Evolutionary conservation across 202 grass and related monocot species (phyloP).

Genomic region (Panicum virgatum): DNA sequence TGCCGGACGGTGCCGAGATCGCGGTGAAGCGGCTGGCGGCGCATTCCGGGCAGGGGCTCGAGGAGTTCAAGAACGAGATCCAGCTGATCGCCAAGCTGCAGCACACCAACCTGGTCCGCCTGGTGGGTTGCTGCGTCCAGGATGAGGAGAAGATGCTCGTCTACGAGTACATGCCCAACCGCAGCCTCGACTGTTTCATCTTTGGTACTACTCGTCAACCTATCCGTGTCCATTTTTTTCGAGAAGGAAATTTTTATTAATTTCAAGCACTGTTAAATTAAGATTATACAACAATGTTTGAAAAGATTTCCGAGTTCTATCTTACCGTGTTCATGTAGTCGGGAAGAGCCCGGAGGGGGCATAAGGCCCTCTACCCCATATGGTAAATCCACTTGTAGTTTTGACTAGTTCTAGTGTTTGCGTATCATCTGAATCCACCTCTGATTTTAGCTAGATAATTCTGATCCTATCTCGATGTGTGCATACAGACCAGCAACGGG

Average conservation of each 20-base stretch:
- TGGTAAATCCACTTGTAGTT: too few relatives aligned
- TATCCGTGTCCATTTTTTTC: too few relatives aligned
- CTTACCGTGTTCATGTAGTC: too few relatives aligned
- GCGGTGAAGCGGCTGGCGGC: conserved; percentile 75
- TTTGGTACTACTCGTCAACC: conserved; percentile 11
- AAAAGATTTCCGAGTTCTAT: too few relatives aligned
- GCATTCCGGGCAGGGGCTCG: conserved; percentile 58
- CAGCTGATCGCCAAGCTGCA: conserved; percentile 75
- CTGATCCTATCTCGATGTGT: not conserved
- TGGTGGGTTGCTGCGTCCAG: conserved; percentile 63
- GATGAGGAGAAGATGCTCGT: conserved; percentile 77
- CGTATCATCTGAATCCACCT: too few relatives aligned
- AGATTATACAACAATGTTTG: too few relatives aligned
- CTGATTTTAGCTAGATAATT: not conserved
- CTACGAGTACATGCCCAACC: conserved; percentile 73
- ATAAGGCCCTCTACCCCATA: too few relatives aligned
- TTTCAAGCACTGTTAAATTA: too few relatives aligned
- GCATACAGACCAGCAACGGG: conserved; percentile 13
- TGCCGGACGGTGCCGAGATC: conserved; percentile 48
- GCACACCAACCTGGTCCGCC: conserved; percentile 76
- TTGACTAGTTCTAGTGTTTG: too few relatives aligned
- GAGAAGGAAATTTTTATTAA: too few relatives aligned
- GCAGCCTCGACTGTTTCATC: conserved; percentile 68
- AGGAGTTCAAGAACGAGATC: conserved; percentile 83
- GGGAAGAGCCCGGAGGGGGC: too few relatives aligned